These are phyloP conservation scores for Acrocalymma vagum DNA, from an alignment of 2,329 filamentous ascomycete genomes.

Conservation along the genomic window DNA sequence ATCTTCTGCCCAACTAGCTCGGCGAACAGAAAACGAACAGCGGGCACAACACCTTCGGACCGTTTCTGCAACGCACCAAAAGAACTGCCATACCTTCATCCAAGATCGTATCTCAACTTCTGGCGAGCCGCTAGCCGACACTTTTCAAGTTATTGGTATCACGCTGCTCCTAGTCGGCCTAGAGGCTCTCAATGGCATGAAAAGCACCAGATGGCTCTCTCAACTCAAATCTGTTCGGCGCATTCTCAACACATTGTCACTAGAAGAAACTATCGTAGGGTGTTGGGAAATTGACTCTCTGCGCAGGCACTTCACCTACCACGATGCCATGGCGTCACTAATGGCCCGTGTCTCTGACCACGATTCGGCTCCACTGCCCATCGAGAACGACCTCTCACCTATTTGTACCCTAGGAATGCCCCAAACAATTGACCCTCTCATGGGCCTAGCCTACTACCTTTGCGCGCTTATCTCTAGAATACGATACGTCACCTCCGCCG, in stretches of 20 bases:
- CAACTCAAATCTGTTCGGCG: constrained; percentile 43
- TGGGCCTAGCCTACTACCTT: constrained; percentile 46
- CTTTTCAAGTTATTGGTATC: constrained; percentile 43
- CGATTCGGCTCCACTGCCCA: constrained; percentile 15
- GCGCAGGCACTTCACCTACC: constrained; percentile 47
- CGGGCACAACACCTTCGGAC: constrained; percentile 37
- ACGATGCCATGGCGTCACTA: constrained; percentile 44
- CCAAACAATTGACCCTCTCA: constrained; percentile 43
- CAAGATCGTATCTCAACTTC: constrained; percentile 35
- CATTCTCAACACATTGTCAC: constrained; percentile 34
- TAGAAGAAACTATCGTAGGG: constrained; percentile 30
- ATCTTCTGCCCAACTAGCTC: constrained; percentile 44
- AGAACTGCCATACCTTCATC: constrained; percentile 43
- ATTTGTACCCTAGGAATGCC: constrained; percentile 26
- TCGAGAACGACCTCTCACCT: constrained; percentile 28
- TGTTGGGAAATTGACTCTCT: constrained; percentile 44
- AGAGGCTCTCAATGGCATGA: constrained; percentile 44
- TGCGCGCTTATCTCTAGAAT: constrained; percentile 44
- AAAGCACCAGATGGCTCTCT: constrained; percentile 44
- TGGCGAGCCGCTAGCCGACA: constrained; percentile 34
- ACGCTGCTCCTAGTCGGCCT: constrained; percentile 44
- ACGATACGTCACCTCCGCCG: constrained; percentile 40
- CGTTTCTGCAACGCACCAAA: constrained; percentile 41
- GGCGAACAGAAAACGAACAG: constrained; percentile 32
- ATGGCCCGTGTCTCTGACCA: constrained; percentile 39